Percentiles rank a stretch among this genome's conserved stretches.
phyloP scores from a whole-genome alignment of 2,329 filamentous ascomycete species.

The Epichloe elymi region DNA sequence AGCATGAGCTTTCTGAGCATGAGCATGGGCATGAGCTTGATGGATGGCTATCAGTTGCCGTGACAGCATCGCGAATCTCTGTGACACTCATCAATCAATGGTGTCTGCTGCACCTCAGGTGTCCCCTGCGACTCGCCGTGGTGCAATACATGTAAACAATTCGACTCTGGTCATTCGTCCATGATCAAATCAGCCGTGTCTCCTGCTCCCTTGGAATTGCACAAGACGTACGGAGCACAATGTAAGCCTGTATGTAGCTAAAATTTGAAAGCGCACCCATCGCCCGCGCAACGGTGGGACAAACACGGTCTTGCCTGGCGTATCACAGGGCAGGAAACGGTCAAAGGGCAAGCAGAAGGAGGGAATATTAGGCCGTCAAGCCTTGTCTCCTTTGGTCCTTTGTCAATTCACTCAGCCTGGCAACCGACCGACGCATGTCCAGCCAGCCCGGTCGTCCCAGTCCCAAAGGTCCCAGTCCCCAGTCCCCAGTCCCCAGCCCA shows the following conservation, averaged over 20 bases:
- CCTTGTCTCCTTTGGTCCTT: background rate
- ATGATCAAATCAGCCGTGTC: background rate
- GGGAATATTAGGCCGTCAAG: background rate
- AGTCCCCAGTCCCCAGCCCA: background rate
- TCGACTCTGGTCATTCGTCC: no score
- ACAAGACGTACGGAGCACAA: background rate
- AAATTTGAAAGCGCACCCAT: background rate
- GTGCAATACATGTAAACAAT: no score
- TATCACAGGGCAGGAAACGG: slow-evolving; percentile 2
- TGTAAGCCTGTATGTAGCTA: background rate
- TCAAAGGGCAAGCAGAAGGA: background rate
- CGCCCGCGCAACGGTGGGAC: slow-evolving; percentile 7
- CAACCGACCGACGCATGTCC: slow-evolving; percentile 4
- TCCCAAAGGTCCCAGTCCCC: background rate
- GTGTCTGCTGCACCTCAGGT: background rate
- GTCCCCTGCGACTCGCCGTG: background rate
- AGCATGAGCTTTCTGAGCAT: background rate
- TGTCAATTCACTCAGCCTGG: background rate
- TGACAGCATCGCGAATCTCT: background rate
- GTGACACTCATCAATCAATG: background rate
- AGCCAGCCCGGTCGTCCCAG: background rate
- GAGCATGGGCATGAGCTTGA: background rate
- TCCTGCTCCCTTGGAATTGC: slow-evolving; percentile 1
- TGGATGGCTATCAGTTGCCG: background rate
- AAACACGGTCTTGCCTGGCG: slow-evolving; percentile 4